Percentiles rank a stretch among this genome's conserved stretches.
phyloP scores from a whole-genome alignment of 805 yeast species.

The Wickerhamomyces strasburgensis region DNA sequence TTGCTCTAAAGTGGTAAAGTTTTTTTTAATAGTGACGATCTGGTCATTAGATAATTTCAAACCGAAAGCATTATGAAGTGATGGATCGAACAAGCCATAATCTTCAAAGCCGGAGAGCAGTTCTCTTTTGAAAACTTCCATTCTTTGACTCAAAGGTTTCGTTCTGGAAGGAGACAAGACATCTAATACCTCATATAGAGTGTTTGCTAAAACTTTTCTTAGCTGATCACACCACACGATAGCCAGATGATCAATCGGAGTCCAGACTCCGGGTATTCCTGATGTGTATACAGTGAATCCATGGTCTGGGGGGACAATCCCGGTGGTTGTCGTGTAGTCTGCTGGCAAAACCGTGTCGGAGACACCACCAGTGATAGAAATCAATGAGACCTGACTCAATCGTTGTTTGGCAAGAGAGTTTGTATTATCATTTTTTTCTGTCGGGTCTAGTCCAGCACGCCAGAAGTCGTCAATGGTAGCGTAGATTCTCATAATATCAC shows the following conservation, averaged over 20 bases:
- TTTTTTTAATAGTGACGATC: constrained; percentile 7
- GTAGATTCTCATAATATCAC: constrained; percentile 74
- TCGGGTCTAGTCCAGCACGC: constrained; percentile 56
- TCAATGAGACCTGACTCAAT: constrained; percentile 54
- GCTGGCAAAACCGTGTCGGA: constrained; percentile 80
- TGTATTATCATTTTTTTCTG: constrained; percentile 31
- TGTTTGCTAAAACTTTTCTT: constrained; percentile 54
- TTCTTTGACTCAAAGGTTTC: constrained; percentile 46
- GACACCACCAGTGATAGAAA: constrained; percentile 88
- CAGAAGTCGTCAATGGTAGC: constrained; percentile 74
- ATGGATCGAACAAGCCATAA: constrained; percentile 27
- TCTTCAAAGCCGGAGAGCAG: constrained; percentile 56
- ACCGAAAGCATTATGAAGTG: constrained; percentile 8
- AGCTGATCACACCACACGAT: constrained; percentile 95
- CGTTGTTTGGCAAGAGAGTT: constrained; percentile 39
- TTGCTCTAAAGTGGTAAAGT: neutral
- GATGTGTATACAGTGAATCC: constrained; percentile 83
- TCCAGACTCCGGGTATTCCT: constrained; percentile 88
- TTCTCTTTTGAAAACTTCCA: constrained; percentile 45
- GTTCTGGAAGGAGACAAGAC: constrained; percentile 43
- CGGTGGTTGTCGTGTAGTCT: constrained; percentile 75
- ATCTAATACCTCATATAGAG: constrained; percentile 59
- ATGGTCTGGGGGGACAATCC: constrained; percentile 63
- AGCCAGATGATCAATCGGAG: constrained; percentile 91
- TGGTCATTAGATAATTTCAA: constrained; percentile 23